Evolutionary conservation across 1,139 yeast genomes (phyloP).

Genomic region (Lodderomyces parapsilosis): DNA sequence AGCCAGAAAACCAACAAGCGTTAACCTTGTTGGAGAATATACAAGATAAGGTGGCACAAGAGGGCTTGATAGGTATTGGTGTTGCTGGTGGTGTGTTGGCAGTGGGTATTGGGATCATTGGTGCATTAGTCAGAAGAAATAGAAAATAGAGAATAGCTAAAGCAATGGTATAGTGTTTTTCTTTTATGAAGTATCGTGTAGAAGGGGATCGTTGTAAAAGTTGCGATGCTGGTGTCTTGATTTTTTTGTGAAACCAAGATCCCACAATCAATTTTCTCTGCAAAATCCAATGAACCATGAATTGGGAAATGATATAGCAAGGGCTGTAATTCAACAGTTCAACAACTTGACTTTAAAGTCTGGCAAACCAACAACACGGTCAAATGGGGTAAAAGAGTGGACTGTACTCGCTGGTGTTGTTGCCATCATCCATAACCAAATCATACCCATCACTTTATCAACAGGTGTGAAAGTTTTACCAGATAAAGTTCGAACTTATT

Average conservation of each 20-base stretch:
- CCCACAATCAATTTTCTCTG: conserved; percentile 1
- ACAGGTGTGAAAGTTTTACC: conserved; percentile 87
- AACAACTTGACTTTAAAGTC: conserved; percentile 20
- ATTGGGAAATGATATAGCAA: conserved; percentile 17
- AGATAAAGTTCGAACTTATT: conserved; percentile 37
- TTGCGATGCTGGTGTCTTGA: no score
- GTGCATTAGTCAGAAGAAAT: conserved; percentile 51
- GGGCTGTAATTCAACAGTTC: conserved; percentile 19
- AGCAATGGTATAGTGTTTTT: not conserved
- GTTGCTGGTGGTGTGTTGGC: conserved; percentile 84
- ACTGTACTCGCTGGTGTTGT: conserved; percentile 80
- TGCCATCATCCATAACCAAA: conserved; percentile 28
- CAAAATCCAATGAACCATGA: conserved; percentile 6
- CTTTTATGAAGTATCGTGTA: no score
- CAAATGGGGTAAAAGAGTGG: conserved; percentile 76
- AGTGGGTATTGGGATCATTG: conserved; percentile 69
- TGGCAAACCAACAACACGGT: conserved; percentile 58
- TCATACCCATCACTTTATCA: conserved; percentile 51
- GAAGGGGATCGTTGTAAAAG: no score
- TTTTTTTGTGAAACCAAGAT: no score
- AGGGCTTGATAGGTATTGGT: conserved; percentile 86
- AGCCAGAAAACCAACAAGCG: conserved; percentile 84
- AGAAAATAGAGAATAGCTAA: conserved; percentile 14
- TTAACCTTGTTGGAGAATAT: conserved; percentile 67
- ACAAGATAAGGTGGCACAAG: conserved; percentile 81